Evolutionary conservation across 2,329 filamentous ascomycete species (phyloP).

Genomic region (Byssochlamys sp.): DNA sequence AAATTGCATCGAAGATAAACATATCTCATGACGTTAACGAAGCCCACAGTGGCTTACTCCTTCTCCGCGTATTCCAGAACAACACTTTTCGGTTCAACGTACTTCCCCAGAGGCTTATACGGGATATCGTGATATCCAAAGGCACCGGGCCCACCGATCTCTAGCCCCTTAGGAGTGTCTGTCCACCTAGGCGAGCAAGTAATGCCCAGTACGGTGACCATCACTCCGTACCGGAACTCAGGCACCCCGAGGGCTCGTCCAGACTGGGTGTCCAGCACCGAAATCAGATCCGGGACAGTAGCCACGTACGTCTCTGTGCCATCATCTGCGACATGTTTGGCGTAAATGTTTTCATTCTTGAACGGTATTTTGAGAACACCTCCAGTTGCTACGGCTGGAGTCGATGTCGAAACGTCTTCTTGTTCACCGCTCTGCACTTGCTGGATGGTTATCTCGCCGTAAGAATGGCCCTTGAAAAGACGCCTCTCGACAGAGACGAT

Average conservation of each 20-base stretch:
- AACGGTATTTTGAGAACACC: constrained; percentile 58
- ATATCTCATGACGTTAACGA: no score
- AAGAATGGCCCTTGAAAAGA: constrained; percentile 13
- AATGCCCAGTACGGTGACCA: constrained; percentile 46
- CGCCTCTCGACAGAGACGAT: constrained; percentile 50
- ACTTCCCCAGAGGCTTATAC: constrained; percentile 44
- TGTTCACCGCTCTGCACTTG: constrained; percentile 12
- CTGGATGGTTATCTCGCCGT: constrained; percentile 1
- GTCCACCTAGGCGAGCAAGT: constrained; percentile 48
- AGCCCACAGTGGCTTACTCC: not conserved
- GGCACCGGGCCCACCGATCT: constrained; percentile 40
- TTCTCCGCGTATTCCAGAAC: constrained; percentile 38
- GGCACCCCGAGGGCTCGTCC: constrained; percentile 49
- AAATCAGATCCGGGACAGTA: constrained; percentile 16
- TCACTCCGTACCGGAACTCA: constrained; percentile 46
- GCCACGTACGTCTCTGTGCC: constrained; percentile 22
- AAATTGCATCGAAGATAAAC: no score
- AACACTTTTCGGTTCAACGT: constrained; percentile 46
- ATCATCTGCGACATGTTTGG: constrained; percentile 27
- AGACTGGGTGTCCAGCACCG: constrained; percentile 46
- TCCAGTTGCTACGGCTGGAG: constrained; percentile 24
- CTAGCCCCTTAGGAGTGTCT: constrained; percentile 34
- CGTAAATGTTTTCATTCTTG: constrained; percentile 66
- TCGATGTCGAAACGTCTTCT: constrained; percentile 11
- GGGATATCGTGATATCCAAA: constrained; percentile 42